These are phyloP conservation scores for Saturnispora kantuleensis DNA, from an alignment of 805 yeast genomes.

Conservation along the genomic window DNA sequence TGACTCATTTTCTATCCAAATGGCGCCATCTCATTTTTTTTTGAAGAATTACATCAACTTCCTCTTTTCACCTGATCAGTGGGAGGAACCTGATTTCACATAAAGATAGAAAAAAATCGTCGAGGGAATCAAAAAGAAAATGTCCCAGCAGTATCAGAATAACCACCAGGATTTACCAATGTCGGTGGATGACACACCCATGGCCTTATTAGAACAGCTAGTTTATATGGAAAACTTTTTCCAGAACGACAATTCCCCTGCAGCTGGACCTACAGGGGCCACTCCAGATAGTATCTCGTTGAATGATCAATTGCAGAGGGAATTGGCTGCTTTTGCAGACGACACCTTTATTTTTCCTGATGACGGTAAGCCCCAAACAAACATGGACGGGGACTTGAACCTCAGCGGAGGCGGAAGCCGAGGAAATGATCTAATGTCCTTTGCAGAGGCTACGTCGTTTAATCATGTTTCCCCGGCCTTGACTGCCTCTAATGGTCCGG, in stretches of 20 bases:
- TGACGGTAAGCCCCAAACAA: slow-evolving; percentile 52
- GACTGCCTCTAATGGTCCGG: slow-evolving; percentile 1
- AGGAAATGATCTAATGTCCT: slow-evolving; percentile 6
- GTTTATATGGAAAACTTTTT: slow-evolving; percentile 74
- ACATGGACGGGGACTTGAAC: slow-evolving; percentile 15
- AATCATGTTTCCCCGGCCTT: slow-evolving; percentile 10
- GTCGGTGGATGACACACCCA: slow-evolving; percentile 26
- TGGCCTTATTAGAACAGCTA: slow-evolving; percentile 58
- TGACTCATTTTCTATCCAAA: not conserved
- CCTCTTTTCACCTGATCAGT: no score
- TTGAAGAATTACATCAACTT: no score
- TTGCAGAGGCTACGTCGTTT: slow-evolving; percentile 11
- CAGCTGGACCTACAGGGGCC: slow-evolving; percentile 26
- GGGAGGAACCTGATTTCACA: no score
- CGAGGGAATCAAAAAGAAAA: not conserved
- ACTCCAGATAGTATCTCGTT: slow-evolving; percentile 27
- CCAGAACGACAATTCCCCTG: slow-evolving; percentile 31
- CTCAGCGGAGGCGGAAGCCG: not conserved
- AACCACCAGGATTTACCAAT: slow-evolving; percentile 2
- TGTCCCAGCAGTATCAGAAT: not conserved
- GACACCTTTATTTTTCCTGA: slow-evolving; percentile 74
- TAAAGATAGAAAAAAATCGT: not conserved
- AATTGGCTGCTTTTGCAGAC: slow-evolving; percentile 74
- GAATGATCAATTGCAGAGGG: slow-evolving; percentile 48
- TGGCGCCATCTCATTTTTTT: not conserved